Percentiles rank a stretch among this genome's conserved stretches.
phyloP scores from a whole-genome alignment of 352 stramenopile species.

The Pythium insidiosum region DNA sequence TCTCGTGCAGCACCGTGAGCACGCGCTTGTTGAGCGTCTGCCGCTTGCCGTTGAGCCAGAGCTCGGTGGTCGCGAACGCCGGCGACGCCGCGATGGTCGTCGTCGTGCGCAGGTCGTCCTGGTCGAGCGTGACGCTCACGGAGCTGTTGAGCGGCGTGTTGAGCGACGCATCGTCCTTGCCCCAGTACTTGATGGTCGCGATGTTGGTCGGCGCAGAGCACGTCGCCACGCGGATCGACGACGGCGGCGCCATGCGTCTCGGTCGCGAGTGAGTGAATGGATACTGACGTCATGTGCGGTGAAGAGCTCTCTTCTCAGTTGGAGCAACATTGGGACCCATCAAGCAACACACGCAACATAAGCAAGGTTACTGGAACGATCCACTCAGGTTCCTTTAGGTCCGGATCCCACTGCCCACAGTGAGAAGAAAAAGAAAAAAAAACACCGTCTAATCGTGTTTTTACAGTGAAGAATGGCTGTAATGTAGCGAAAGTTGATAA shows the following conservation, averaged over 20 bases:
- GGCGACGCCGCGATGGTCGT: conserved; percentile 85
- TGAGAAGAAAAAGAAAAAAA: too few species aligned
- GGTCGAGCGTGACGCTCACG: conserved; percentile 95
- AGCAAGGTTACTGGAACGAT: too few species aligned
- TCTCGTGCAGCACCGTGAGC: conserved; percentile 54
- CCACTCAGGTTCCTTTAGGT: too few species aligned
- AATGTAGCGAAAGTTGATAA: too few species aligned
- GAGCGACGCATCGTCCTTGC: conserved; percentile 86
- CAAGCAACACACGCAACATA: too few species aligned
- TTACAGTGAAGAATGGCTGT: too few species aligned
- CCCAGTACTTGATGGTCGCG: conserved; percentile 99
- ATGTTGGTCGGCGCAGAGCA: conserved; percentile 97
- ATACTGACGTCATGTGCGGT: too few species aligned
- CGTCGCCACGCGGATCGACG: conserved; percentile 54
- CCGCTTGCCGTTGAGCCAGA: conserved; percentile 96
- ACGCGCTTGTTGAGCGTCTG: conserved; percentile 78
- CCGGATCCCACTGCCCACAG: too few species aligned
- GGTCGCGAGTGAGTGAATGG: too few species aligned
- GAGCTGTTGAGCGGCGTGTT: conserved; percentile 98
- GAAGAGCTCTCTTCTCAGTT: too few species aligned
- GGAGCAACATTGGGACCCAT: too few species aligned
- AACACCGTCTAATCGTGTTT: too few species aligned
- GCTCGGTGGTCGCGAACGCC: conserved; percentile 75
- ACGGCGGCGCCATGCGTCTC: conserved; percentile 1
- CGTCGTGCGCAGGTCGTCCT: conserved; percentile 91